Evolutionary conservation across 2,329 filamentous ascomycete genomes (phyloP), one percentile per base, ranked within the genome.

Genomic region (Colletotrichum sp.): DNA sequence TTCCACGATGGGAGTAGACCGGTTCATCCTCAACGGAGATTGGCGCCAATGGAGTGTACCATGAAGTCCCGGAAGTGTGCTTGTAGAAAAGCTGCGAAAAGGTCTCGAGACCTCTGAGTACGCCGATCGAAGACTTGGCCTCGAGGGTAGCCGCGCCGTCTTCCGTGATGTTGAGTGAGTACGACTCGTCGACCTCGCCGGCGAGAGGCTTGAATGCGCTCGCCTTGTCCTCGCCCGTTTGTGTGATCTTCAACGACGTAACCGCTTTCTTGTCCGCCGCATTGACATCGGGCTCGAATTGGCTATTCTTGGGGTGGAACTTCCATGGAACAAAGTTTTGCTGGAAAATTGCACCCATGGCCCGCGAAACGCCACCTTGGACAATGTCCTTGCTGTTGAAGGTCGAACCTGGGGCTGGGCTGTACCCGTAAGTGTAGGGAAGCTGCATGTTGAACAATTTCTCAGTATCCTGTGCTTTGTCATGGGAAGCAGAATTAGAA

Each of bases 11-110:
- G 16, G 89, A 84, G 84, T 95, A 98, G 80, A 91, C 90, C 32
- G 96, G 96, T 69, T 88, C 85, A 83, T 98, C 96, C n/a, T 85
- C 84, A 80, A 98, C 95, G 0, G 86, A 83, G 5, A 98, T 89
- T 0, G 96, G 96, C 2, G 93, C 94, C 48, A 91, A 84, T 1
- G 89, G 89, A 2, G 93, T 95, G 86, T 98, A 98, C 86, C 90
- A 87, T 67, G 80, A 83, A 8, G 83, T 83, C 30, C 90, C 90
- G 5, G 87, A 81, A 52, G 92, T 92, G 84, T 95, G 93, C 82
- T 91, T 83, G 85, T 92, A 96, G 86, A 97, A 97, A 18, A 98
- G 90, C 86, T 98, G 95, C 1, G 90, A 89, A 81, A 97, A 95
- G 3, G 94, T 93, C 79, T 94, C 93, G 26, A 98, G 88, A n/a